Evolutionary conservation across 495 filamentous ascomycete species (phyloP).

Genomic region (Xylaria bambusicola): DNA sequence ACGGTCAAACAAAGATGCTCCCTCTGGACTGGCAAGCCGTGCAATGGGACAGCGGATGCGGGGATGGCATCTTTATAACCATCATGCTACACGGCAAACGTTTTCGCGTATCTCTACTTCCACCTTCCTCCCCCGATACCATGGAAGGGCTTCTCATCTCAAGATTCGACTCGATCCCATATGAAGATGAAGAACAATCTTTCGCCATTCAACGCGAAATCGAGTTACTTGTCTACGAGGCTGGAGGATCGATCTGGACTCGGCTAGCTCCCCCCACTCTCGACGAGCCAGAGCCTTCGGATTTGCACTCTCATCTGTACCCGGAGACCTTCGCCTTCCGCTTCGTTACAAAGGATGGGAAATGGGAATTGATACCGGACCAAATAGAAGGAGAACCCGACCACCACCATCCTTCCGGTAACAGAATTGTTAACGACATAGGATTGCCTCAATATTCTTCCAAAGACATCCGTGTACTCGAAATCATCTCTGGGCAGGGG

Average conservation of each 20-base stretch:
- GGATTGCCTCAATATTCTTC: slow-evolving; percentile 24
- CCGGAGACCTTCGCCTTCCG: slow-evolving; percentile 24
- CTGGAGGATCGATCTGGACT: slow-evolving; percentile 20
- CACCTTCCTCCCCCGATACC: slow-evolving; percentile 13
- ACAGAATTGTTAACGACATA: slow-evolving; percentile 14
- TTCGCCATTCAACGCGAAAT: slow-evolving; percentile 12
- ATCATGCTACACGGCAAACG: slow-evolving; percentile 20
- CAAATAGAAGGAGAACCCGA: not conserved
- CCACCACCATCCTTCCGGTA: slow-evolving; percentile 9
- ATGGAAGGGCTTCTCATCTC: slow-evolving; percentile 21
- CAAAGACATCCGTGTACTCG: slow-evolving; percentile 19
- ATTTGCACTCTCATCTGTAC: slow-evolving; percentile 10
- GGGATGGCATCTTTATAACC: slow-evolving; percentile 21
- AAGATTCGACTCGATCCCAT: slow-evolving; percentile 16
- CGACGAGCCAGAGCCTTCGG: not conserved
- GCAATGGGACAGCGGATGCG: slow-evolving; percentile 20
- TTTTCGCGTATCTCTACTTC: slow-evolving; percentile 19
- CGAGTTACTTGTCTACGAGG: slow-evolving; percentile 20
- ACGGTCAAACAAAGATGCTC: not conserved
- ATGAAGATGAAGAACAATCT: not conserved
- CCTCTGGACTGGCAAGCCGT: slow-evolving; percentile 2
- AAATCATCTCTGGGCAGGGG: not conserved
- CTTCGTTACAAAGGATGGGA: slow-evolving; percentile 18
- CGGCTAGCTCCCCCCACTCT: slow-evolving; percentile 16
- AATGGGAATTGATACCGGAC: slow-evolving; percentile 15